Conservation (phyloP, 129 eudicot species). For the sunflower (Helianthus annuus) region DNA sequence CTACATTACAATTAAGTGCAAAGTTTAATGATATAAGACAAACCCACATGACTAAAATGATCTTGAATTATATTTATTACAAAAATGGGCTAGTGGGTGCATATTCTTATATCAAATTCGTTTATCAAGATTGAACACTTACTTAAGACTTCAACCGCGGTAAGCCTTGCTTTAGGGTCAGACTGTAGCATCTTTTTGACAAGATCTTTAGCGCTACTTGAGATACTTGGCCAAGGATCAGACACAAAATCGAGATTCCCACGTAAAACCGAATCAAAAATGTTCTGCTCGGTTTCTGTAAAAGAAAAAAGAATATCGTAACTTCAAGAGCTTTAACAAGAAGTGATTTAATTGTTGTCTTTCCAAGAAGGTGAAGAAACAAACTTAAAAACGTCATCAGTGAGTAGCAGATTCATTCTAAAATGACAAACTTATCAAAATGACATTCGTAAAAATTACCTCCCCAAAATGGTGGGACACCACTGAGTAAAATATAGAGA, state of each 20-base stretch:
- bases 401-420: slow-evolving; percentile 16
- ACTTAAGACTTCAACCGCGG: slow-evolving; percentile 83
- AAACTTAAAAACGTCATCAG: slow-evolving; percentile 1
- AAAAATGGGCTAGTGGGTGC: not conserved
- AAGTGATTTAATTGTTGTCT: slow-evolving; percentile 17
- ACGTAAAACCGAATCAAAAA: slow-evolving; percentile 79
- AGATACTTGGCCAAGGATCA: slow-evolving; percentile 97
- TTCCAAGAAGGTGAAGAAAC: slow-evolving; percentile 10
- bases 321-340: not conserved
- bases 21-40: slow-evolving; percentile 12
- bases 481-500: slow-evolving; percentile 89
- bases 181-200: slow-evolving; percentile 82
- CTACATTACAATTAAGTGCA: slow-evolving; percentile 43
- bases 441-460: slow-evolving; percentile 37
- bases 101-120: too few relatives aligned
- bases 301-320: slow-evolving; percentile 13
- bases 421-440: slow-evolving; percentile 7
- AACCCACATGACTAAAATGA: not conserved
- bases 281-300: slow-evolving; percentile 85
- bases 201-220: slow-evolving; percentile 94
- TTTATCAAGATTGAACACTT: slow-evolving; percentile 29
- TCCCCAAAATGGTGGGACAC: slow-evolving; percentile 99
- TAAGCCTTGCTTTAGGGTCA: slow-evolving; percentile 82
- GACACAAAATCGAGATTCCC: slow-evolving; percentile 92
- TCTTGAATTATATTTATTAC: not conserved